Evolutionary conservation across 75 land plant genomes (phyloP).

Genomic region (Ceratopteris richardii): DNA sequence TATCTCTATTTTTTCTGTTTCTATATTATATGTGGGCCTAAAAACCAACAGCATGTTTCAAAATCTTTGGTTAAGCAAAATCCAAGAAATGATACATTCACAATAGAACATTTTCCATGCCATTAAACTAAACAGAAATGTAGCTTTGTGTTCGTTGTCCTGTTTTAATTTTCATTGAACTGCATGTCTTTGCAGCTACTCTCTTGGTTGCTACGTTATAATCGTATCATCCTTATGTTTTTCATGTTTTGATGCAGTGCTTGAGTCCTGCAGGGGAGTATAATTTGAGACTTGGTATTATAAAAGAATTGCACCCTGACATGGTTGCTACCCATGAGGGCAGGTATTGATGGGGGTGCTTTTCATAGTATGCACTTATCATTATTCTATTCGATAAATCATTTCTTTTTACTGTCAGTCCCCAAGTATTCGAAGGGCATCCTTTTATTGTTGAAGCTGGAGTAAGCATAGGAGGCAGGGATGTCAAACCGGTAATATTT

Average conservation of each 20-base stretch:
- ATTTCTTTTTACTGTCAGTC: conserved; percentile 37
- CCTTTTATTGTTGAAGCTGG: conserved; percentile 98
- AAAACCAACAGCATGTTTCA: too few relatives aligned
- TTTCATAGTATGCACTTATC: not conserved
- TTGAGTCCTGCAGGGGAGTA: conserved; percentile 99
- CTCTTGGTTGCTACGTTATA: too few relatives aligned
- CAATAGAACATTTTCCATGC: too few relatives aligned
- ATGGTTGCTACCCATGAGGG: conserved; percentile 96
- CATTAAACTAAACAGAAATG: too few relatives aligned
- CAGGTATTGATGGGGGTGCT: conserved; percentile 48
- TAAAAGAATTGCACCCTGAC: conserved; percentile 94
- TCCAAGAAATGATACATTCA: too few relatives aligned
- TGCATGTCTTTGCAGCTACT: too few relatives aligned
- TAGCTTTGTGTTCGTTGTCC: too few relatives aligned
- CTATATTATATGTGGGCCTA: too few relatives aligned
- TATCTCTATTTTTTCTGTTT: too few relatives aligned
- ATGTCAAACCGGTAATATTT: conserved; percentile 76
- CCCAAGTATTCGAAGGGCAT: conserved; percentile 97
- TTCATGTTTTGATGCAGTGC: conserved; percentile 38
- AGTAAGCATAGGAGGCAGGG: conserved; percentile 91
- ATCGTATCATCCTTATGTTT: too few relatives aligned
- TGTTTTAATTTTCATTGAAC: too few relatives aligned
- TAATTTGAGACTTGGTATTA: conserved; percentile 89
- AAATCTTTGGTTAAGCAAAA: too few relatives aligned
- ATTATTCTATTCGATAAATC: not conserved